A percentile compares a stretch with the other conserved stretches of the same genome.
phyloP scores from a whole-genome alignment of 805 yeast species.

The Nakazawaea molendinolei region DNA sequence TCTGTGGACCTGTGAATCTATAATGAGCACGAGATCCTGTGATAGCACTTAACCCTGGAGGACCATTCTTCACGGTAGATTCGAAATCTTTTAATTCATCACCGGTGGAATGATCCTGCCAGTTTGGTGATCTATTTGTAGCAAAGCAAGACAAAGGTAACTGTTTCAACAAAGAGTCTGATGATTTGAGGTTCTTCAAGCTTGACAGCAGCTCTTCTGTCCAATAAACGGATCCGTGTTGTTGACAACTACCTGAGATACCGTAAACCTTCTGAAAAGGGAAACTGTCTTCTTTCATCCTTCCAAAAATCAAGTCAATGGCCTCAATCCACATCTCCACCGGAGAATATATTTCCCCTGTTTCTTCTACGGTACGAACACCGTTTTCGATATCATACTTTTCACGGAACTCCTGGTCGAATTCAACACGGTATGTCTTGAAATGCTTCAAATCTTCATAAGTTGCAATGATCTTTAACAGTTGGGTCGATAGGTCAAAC shows the following conservation, averaged over 20 bases:
- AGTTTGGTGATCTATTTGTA: constrained; percentile 68
- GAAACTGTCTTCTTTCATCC: constrained; percentile 43
- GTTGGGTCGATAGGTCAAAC: constrained; percentile 86
- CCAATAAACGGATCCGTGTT: constrained; percentile 89
- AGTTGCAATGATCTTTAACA: constrained; percentile 68
- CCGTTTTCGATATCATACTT: constrained; percentile 68
- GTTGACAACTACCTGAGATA: constrained; percentile 84
- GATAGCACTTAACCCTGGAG: constrained; percentile 47
- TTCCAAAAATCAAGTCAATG: constrained; percentile 52
- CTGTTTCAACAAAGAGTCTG: constrained; percentile 35
- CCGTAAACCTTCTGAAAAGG: constrained; percentile 57
- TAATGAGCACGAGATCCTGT: constrained; percentile 89
- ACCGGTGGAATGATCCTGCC: constrained; percentile 93
- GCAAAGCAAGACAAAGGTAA: constrained; percentile 49
- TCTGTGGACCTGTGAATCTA: constrained; percentile 90
- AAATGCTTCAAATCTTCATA: constrained; percentile 45
- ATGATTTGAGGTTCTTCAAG: constrained; percentile 30
- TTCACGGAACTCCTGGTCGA: constrained; percentile 58
- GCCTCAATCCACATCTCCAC: constrained; percentile 91
- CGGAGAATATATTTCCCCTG: constrained; percentile 68
- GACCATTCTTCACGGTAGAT: constrained; percentile 53
- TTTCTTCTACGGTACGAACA: constrained; percentile 46
- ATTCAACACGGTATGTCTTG: constrained; percentile 58
- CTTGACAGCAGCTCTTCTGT: constrained; percentile 36
- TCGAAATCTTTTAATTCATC: constrained; percentile 61